Evolutionary conservation across 768 basidiomycete genomes (phyloP), one percentile per base, ranked within the genome.

Genomic region (Fomitopsis serialis): DNA sequence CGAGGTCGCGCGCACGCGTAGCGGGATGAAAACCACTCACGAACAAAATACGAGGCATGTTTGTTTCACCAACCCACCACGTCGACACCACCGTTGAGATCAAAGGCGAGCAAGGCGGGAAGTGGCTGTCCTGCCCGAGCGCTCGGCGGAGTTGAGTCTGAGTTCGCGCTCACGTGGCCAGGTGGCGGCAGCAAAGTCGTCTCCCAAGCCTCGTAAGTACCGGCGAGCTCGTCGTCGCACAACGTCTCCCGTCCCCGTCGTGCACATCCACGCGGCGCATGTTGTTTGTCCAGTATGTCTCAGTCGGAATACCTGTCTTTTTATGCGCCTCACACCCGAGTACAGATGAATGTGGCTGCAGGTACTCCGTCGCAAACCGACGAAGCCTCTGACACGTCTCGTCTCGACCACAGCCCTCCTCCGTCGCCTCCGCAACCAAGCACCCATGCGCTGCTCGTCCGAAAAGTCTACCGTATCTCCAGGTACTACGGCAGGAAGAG

Each of bases 1-100:
- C 92, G 2, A 94, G 78, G 61, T 92, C 90, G 50, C 85, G 78
- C 9, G 92, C 91, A 22, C 89, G 82, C 2, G 89, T 92, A n/a
- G 80, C 70, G 4, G 87, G 85, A 60, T 89, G 84, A 63, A 93
- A 93, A 19, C 90, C 90, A 63, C 84, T 88, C 43, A 93, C 90
- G 61, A 91, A 93, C 55, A 92, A 79, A 58, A 92, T 92, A 58
- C 90, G 87, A 65, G 85, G 84, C 87, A 88, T 84, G 40, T 17
- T 48, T 32, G 32, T 36, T 17, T 44, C 40, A 40, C 55, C 27
- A 34, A 53, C 15, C 35, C 35, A 53, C 53, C 11, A 46, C 44
- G 25, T 46, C 29, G 32, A 27, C n/a, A 42, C 23, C 52, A 42
- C 12, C 43, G 52, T 53, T 42, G 35, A 45, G 36, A 24, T 32